Conservation (phyloP, 129 eudicot genomes). For the Flaveria robusta region DNA sequence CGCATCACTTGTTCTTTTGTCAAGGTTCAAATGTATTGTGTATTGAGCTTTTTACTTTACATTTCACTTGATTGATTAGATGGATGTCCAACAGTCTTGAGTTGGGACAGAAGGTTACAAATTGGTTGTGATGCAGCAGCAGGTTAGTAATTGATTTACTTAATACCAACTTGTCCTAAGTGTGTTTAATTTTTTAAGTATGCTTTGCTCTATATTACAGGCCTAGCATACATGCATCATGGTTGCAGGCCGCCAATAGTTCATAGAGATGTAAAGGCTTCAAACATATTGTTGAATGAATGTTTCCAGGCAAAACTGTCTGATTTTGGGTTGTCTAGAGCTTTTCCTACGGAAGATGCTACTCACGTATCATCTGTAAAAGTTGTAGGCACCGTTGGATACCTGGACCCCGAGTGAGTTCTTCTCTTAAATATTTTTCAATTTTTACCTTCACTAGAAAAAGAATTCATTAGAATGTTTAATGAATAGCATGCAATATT, state of each 20-base stretch:
- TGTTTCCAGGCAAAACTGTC: no score
- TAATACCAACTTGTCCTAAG: neutral
- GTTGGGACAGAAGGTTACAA: conserved; percentile 44
- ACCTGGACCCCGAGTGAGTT: conserved; percentile 44
- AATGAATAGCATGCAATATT: no score
- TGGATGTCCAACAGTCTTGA: conserved; percentile 7
- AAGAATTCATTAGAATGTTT: neutral
- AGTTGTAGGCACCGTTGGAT: conserved; percentile 38
- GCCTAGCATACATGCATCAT: conserved; percentile 51
- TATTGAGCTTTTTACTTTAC: neutral
- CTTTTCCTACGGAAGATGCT: no score
- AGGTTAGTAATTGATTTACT: conserved; percentile 29
- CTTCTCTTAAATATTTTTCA: neutral
- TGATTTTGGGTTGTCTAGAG: no score
- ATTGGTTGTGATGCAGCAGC: conserved; percentile 51
- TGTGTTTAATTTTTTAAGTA: neutral
- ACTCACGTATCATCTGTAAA: conserved; percentile 20
- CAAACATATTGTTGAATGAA: no score
- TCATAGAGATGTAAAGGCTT: conserved; percentile 41
- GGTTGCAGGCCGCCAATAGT: conserved; percentile 45
- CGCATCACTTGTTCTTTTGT: no score
- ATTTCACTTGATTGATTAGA: neutral
- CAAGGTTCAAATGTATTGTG: no score
- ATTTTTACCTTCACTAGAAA: no score
- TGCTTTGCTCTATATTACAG: conserved; percentile 11